Base-by-base conservation (phyloP, 352 stramenopile genomes). In the Pythium apleroticum region DNA sequence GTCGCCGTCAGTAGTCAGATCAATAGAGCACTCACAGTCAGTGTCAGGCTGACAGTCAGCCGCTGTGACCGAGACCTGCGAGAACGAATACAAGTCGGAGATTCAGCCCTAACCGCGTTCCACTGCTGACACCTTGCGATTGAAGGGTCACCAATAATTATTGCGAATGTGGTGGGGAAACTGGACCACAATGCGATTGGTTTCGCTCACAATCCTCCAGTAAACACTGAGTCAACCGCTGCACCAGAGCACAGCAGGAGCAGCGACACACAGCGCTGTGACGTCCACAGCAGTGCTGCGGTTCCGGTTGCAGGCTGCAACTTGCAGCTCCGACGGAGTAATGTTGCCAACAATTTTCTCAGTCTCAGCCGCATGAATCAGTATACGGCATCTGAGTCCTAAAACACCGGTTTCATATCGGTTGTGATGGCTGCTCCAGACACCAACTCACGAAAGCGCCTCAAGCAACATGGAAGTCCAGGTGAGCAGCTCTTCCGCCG, bases 1-100 rank as follows among this genome's bases (percentile, higher is more conserved):
- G 43, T 50, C 43, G 43, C 28, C 43, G 43, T 50, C 43, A 20
- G 43, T 50, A 50, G 43, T 50, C 43, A 50, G 43, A 50, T 15
- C 43, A 50, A 50, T 41, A 41, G 35, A 41, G 11, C 35, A 41
- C 11, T 41, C 11, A 41, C 35, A 37, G 31, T 37, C 31, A 37
- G 31, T 37, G 31, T 14, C 31, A 37, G 31, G 8, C n/a, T n/a
- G n/a, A n/a, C n/a, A n/a, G 41, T 48, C 14, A 48, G 41, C n/a
- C 41, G n/a, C 7, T 1, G 43, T 50, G 43, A 50, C 43, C 43
- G 43, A n/a, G 20, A 50, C 43, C 43, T 50, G 5, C 20, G 4
- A 28, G 4, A 50, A 25, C 6, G 19, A 50, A 50, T 50, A 50
- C 41, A 25, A 22, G n/a, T 49, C 41, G n/a, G 41, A 49, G 3